phyloP scores from a whole-genome alignment of 2,329 filamentous ascomycete genomes.

The Penicillium sp. region DNA sequence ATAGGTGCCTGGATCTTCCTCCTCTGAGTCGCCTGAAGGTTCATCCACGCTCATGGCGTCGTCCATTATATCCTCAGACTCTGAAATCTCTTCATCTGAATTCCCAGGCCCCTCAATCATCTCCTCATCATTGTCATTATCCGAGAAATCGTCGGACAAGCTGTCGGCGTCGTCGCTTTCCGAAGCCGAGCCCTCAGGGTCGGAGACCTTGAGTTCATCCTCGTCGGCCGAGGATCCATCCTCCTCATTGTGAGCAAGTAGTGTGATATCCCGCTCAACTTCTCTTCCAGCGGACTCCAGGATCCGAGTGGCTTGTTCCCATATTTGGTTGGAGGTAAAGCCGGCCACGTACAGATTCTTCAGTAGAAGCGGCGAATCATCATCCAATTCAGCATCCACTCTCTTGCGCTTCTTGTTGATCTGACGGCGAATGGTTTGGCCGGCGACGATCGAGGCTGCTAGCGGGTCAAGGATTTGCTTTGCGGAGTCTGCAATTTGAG shows the following conservation, averaged over 20 bases:
- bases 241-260: constrained; percentile 33
- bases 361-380: constrained; percentile 67
- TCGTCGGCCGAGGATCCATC: constrained; percentile 15
- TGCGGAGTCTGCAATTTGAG: constrained; percentile 72
- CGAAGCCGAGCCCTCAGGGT: constrained; percentile 20
- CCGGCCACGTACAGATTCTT: constrained; percentile 84
- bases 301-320: constrained; percentile 88
- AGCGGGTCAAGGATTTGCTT: constrained; percentile 80
- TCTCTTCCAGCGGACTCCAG: constrained; percentile 66
- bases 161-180: constrained; percentile 22
- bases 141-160: constrained; percentile 21
- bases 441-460: constrained; percentile 71
- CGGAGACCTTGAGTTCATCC: constrained; percentile 17
- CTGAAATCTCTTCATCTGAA: constrained; percentile 12
- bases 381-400: constrained; percentile 54
- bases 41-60: constrained; percentile 15
- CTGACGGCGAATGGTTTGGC: constrained; percentile 70
- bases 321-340: constrained; percentile 86
- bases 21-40: constrained; percentile 26
- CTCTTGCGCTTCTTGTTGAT: constrained; percentile 78
- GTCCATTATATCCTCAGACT: constrained; percentile 15
- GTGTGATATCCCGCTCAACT: constrained; percentile 53
- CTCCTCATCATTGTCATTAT: constrained; percentile 24
- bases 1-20: constrained; percentile 57
- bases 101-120: constrained; percentile 14